phyloP scores from a whole-genome alignment of 495 filamentous ascomycete species.

The Penicillium cosmopolitanum region DNA sequence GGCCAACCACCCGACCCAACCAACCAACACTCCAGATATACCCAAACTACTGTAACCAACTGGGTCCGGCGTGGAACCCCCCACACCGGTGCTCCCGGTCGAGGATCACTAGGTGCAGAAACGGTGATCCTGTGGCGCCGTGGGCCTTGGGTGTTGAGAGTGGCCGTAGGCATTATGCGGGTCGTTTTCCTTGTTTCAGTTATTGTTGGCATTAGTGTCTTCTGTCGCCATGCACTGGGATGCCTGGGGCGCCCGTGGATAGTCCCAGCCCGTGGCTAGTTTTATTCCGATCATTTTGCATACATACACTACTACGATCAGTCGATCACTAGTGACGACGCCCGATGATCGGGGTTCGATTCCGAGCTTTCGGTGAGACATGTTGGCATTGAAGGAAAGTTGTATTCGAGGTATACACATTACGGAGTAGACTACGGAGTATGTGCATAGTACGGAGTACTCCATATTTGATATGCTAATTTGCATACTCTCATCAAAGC shows the following conservation, averaged over 20 bases:
- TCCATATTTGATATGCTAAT: too few relatives aligned
- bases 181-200: conserved; percentile 3
- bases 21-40: background rate
- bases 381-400: background rate
- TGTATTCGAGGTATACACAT: conserved; percentile 7
- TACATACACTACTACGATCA: conserved; percentile 1
- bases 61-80: conserved; percentile 1
- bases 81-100: conserved; percentile 1
- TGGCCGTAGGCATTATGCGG: background rate
- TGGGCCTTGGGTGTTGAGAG: background rate
- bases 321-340: conserved; percentile 1
- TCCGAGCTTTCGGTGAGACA: conserved; percentile 3
- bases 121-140: conserved; percentile 19
- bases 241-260: background rate
- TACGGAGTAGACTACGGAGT: too few relatives aligned
- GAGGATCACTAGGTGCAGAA: conserved; percentile 21
- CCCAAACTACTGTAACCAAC: conserved; percentile 2
- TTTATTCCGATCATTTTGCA: background rate
- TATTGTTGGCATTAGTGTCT: conserved; percentile 2
- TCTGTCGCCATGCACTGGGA: background rate
- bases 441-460: too few relatives aligned
- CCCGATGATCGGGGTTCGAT: background rate
- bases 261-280: background rate
- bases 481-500: too few relatives aligned
- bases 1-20: background rate